phyloP scores from a whole-genome alignment of 768 basidiomycete genomes.

The Leucocoprinus birnbaumii region DNA sequence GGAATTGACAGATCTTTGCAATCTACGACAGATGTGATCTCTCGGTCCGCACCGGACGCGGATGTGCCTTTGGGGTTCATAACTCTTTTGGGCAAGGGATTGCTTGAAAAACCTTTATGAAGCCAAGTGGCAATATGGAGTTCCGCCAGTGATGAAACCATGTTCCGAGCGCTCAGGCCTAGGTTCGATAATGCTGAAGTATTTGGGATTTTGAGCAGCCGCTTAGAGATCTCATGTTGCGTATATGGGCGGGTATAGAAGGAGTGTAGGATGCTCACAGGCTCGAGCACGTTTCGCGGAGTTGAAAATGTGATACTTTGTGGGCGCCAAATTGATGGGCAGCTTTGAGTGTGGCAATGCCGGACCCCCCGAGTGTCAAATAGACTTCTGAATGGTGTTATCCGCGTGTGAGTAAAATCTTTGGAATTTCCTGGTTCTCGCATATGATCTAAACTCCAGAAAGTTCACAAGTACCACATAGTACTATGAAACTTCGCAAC shows the following conservation, averaged over 20 bases:
- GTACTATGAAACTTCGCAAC: not conserved
- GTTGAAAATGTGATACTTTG: conserved; percentile 9
- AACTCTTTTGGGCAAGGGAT: not conserved
- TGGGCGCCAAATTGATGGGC: conserved; percentile 11
- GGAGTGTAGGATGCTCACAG: too few species aligned
- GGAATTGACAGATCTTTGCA: not conserved
- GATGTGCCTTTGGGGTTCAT: not conserved
- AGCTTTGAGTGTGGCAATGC: not conserved
- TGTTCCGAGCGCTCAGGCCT: not conserved
- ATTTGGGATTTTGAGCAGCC: not conserved
- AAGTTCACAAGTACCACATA: not conserved
- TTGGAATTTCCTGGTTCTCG: not conserved
- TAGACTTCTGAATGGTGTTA: conserved; percentile 9
- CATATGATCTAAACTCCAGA: not conserved
- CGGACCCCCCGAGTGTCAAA: conserved; percentile 7
- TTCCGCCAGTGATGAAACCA: not conserved
- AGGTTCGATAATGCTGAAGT: not conserved
- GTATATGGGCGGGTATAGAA: too few species aligned
- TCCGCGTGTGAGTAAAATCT: conserved; percentile 6
- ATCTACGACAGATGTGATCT: not conserved
- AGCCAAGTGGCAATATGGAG: not conserved
- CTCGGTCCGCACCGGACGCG: conserved; percentile 5
- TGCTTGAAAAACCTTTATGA: not conserved
- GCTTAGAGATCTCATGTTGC: too few species aligned
- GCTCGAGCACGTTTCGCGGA: conserved; percentile 1